Base-by-base conservation (phyloP, 2,329 filamentous ascomycete species). In the Cercospora janseana region DNA sequence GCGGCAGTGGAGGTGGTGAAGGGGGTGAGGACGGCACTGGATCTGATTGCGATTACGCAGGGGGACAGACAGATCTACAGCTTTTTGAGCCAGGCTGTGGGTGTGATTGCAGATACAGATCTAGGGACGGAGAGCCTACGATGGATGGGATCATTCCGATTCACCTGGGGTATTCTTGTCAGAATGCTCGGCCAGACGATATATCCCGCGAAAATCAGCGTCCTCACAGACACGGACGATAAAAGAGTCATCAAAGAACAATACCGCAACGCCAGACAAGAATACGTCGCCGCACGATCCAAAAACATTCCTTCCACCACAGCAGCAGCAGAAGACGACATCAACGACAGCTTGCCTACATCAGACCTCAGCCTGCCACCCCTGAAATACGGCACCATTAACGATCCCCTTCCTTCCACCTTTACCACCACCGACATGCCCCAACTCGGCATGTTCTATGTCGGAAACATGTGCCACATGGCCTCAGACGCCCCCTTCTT, bases 391-490 rank as follows among this genome's bases (percentile, higher is more conserved):
- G 93, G 93, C 42, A 92, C 88, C 0, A 74, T 93, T 51, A 80
- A 82, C 44, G 88, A 94, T 60, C 77, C 85, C 12, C 67, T 97
- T 0, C 91, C 90, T 0, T 72, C 79, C 2, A 85, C 81, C 37
- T 98, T 93, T 90, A 78, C 86, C 54, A 72, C 86, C 15, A 72
- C 86, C 3, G 81, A 86, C 0, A 80, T 86, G 56, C 82, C 93
- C 55, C 88, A 85, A 23, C 75, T 98, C 48, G 90, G 90, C 38
- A 96, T 88, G 63, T 95, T 98, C 68, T 97, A 94, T 70, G 87
- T 85, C 24, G 93, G 93, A 55, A 98, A 96, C 67, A 94, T 97
- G 85, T 83, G 87, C 18, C 94, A 86, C 69, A 92, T 98, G 88
- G 85, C 91, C 0, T 79, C 88, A 9, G 85, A 92, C 57, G 79